Base-by-base conservation (phyloP, 148 eudicot species). In the Oxyria digyna region DNA sequence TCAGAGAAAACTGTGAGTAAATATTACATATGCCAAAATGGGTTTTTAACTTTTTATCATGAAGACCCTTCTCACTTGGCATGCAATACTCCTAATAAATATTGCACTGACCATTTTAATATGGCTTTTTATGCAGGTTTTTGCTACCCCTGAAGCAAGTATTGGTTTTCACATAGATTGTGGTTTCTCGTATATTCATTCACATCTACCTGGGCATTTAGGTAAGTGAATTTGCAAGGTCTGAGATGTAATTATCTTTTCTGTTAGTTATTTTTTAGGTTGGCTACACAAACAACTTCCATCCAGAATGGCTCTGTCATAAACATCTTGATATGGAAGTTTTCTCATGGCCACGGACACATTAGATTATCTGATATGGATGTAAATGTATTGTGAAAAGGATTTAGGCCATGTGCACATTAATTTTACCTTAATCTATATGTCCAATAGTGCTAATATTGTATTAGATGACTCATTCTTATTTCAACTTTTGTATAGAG, bases 61-160 rank as follows among this genome's bases (percentile, higher is more conserved):
- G 3, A 27, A 57, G n/a, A n/a, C 33, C 4, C 63, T 50, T 50
- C 29, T 4, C 8, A 8, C 20, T 20, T 50, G 12, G 9, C 57
- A 21, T 50, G 11, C 20, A 59, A 31, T 11, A 13, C 18, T 29
- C 27, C 38, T 59, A 59, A 8, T 52, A 59, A 31, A 59, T 59
- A 14, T 26, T 18, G 15, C 29, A 27, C 15, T 31, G 9, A 59
- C 37, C 20, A 14, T 29, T 14, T 29, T 29, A 59, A 27, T 6
- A n/a, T 59, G n/a, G n/a, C n/a, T 26, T 71, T 29, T 21, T 21
- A 12, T 14, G 15, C 71, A 95, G 97, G 80, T 88, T 72, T 91
- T 91, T 75, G 84, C 99, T 49, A 91, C 96, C 71, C 98, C 99
- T 68, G 99, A 95, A 83, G 95, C 97, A 73, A 85, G 85, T 70